Conservation (phyloP, 140 eudicot species). For the Stevia rebaudiana region DNA sequence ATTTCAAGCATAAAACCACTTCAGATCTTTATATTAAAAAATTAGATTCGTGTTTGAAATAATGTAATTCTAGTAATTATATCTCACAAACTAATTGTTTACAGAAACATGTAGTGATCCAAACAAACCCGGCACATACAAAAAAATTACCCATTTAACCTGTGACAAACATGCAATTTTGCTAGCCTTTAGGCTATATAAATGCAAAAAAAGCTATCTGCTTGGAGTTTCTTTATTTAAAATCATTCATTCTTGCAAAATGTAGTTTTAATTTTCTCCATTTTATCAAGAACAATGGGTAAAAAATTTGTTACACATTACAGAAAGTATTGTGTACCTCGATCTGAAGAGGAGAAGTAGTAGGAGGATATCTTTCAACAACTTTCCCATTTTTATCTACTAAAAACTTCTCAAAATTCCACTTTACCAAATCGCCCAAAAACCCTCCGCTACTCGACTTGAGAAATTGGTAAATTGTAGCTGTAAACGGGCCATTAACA, state of each 20-base stretch:
- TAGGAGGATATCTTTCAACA: constrained; percentile 80
- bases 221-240: neutral
- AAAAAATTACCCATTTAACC: neutral
- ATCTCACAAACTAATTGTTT: neutral
- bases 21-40: neutral
- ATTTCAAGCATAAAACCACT: neutral
- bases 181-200: neutral
- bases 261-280: neutral
- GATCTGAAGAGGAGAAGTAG: constrained; percentile 75
- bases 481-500: constrained; percentile 81
- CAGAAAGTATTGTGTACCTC: constrained; percentile 48
- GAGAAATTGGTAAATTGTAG: constrained; percentile 73
- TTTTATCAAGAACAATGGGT: constrained; percentile 2
- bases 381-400: constrained; percentile 83
- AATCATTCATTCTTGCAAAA: neutral
- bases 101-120: neutral
- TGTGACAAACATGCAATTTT: neutral
- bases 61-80: neutral
- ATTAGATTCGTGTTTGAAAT: neutral
- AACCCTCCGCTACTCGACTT: constrained; percentile 80
- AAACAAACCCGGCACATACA: neutral
- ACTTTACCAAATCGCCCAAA: constrained; percentile 74
- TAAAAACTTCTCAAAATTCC: constrained; percentile 93
- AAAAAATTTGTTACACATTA: neutral
- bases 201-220: neutral